Evolutionary conservation across 768 basidiomycete species (phyloP), one percentile per base, ranked within the genome.

Genomic region (Leccinellum rugosiceps): DNA sequence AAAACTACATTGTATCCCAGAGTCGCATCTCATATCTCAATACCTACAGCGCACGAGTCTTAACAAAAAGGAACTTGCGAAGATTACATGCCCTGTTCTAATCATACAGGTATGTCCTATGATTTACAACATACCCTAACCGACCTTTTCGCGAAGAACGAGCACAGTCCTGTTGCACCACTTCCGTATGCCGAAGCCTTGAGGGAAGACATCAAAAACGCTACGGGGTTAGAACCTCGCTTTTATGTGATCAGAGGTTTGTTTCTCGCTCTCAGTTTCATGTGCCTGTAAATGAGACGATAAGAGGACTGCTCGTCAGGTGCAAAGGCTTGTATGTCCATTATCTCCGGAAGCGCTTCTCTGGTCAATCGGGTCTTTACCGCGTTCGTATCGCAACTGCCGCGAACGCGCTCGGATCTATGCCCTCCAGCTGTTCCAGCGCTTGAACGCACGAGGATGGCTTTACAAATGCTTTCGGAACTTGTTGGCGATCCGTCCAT

Each of bases 221-320:
- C 78, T 3, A 60, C 68, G 15, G 75, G 76, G 38, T 72, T 71
- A 7, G 83, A 82, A 50, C 77, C 82, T 44, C 68, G 80, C 6
- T 59, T 88, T 2, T 87, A 82, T 59, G 74, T 78, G 23, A 79
- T 90, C 43, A 86, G 82, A 79, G 86, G 88, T 87, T 38, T 8
- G 69, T 50, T 28, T 49, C 30, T 6, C 15, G 7, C 17, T 19
- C 19, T 50, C 9, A 17, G 11, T 31, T 23, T 52, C 21, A n/a
- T 30, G 43, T 34, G 35, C 45, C 11, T 35, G 45, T 53, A 19
- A 32, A 53, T 11, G 32, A 47, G 15, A 32, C 26, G 49, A 53
- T 25, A 31, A 52, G 32, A 60, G 32, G 15, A 55, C 41, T 3
- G 9, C 50, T 58, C 26, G 26, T 34, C 26, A 87, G 86, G 85